A percentile compares a stretch with the other conserved stretches of the same genome.
phyloP scores from a whole-genome alignment of 176 grass and related monocot genomes.

The Zoysia pacifica region DNA sequence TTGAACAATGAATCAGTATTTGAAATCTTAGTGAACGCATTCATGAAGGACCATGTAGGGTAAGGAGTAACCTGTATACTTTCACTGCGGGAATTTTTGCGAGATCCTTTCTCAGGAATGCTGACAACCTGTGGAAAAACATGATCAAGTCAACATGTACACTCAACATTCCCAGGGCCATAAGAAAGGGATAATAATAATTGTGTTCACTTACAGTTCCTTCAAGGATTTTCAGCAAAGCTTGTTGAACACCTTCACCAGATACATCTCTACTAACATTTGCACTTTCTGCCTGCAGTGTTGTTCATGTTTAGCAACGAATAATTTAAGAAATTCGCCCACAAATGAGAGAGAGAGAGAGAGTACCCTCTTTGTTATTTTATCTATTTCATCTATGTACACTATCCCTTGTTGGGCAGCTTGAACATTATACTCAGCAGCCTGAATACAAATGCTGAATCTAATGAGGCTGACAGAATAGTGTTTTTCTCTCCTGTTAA shows the following conservation, averaged over 20 bases:
- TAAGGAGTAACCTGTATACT: slow-evolving; percentile 77
- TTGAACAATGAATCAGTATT: not conserved
- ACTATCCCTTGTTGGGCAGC: slow-evolving; percentile 98
- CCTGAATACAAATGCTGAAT: slow-evolving; percentile 58
- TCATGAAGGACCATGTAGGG: slow-evolving; percentile 7
- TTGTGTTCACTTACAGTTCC: slow-evolving; percentile 82
- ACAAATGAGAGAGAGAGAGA: slow-evolving; percentile 15
- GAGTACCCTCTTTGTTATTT: slow-evolving; percentile 92
- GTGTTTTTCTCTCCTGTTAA: slow-evolving; percentile 16
- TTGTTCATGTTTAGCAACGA: slow-evolving; percentile 31
- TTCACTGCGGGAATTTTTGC: slow-evolving; percentile 76
- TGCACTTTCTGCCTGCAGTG: slow-evolving; percentile 81
- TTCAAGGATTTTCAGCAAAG: slow-evolving; percentile 96
- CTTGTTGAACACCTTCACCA: slow-evolving; percentile 99
- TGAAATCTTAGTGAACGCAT: slow-evolving; percentile 22
- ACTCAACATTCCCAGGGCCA: not conserved
- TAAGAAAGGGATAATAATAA: slow-evolving; percentile 20
- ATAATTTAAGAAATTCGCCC: not conserved
- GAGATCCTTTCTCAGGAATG: slow-evolving; percentile 87
- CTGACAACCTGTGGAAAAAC: slow-evolving; percentile 73
- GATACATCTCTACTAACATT: slow-evolving; percentile 95
- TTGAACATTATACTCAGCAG: slow-evolving; percentile 91
- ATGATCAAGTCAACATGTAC: slow-evolving; percentile 12
- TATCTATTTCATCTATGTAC: slow-evolving; percentile 99
- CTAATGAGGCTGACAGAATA: slow-evolving; percentile 10